A percentile compares a stretch with the other conserved stretches of the same genome.
Conservation (phyloP, 352 stramenopile species). For the Globisporangium barbulae region DNA sequence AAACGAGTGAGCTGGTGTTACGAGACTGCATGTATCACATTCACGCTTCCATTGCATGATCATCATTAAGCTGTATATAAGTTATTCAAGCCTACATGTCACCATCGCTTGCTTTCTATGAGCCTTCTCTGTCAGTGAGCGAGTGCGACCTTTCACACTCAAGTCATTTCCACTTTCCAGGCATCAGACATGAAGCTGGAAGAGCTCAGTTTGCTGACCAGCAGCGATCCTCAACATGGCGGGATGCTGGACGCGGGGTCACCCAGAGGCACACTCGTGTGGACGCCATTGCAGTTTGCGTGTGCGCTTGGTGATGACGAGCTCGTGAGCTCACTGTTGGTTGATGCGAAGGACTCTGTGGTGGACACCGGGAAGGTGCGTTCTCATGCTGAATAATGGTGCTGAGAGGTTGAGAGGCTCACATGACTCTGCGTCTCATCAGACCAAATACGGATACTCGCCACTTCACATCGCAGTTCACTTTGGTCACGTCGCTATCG, state of each 20-base stretch:
- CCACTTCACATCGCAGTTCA: constrained; percentile 66
- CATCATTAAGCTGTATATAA: neutral
- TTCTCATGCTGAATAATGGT: neutral
- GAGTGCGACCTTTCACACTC: constrained; percentile 8
- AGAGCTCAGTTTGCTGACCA: constrained; percentile 36
- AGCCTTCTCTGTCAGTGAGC: neutral
- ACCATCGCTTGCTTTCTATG: neutral
- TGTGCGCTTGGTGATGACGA: constrained; percentile 61
- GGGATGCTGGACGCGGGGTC: constrained; percentile 51
- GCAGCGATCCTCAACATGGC: constrained; percentile 8
- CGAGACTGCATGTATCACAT: neutral
- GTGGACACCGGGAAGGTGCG: constrained; percentile 12
- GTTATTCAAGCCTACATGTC: neutral
- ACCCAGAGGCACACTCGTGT: constrained; percentile 47
- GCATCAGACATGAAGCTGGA: constrained; percentile 28
- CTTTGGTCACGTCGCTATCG: constrained; percentile 48
- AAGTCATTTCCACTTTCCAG: neutral
- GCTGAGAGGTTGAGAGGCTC: too few relatives aligned
- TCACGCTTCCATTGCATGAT: neutral
- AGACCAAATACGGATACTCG: constrained; percentile 66
- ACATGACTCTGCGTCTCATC: neutral
- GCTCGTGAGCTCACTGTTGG: constrained; percentile 36
- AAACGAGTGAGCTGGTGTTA: neutral
- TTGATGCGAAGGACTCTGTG: constrained; percentile 12
- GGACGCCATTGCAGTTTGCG: constrained; percentile 77